Percentiles rank a stretch among this genome's conserved stretches.
phyloP scores from a whole-genome alignment of 768 basidiomycete genomes.

The Suillus decipiens region DNA sequence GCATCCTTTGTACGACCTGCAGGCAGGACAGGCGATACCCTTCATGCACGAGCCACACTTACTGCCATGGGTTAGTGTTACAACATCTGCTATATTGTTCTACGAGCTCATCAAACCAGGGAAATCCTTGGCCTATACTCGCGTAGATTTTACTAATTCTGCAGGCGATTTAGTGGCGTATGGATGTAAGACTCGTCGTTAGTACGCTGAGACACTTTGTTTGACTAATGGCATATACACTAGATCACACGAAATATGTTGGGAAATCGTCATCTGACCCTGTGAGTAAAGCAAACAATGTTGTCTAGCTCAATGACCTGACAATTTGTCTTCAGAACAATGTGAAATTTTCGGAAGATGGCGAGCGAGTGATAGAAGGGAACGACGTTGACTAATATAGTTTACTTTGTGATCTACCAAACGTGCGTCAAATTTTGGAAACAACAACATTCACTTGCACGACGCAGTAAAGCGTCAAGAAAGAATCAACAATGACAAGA shows the following conservation, averaged over 20 bases:
- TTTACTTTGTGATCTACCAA: background rate
- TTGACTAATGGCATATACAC: constrained; percentile 10
- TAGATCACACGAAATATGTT: constrained; percentile 86
- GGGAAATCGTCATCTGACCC: constrained; percentile 59
- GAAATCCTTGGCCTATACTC: constrained; percentile 77
- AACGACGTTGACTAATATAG: constrained; percentile 43
- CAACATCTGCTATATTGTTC: background rate
- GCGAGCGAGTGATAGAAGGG: constrained; percentile 69
- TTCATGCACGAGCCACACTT: constrained; percentile 64
- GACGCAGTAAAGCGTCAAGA: background rate
- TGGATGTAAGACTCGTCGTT: constrained; percentile 56
- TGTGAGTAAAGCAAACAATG: constrained; percentile 27
- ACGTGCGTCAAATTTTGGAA: background rate
- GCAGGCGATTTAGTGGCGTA: constrained; percentile 76
- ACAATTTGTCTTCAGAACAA: constrained; percentile 51
- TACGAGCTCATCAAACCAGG: constrained; percentile 43
- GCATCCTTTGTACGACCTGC: constrained; percentile 79
- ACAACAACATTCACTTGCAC: background rate
- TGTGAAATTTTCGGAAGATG: constrained; percentile 78
- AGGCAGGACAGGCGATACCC: constrained; percentile 66
- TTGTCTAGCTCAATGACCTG: background rate
- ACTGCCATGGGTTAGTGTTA: constrained; percentile 62
- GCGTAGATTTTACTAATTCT: constrained; percentile 70
- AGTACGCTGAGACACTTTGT: background rate
- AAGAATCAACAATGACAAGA: background rate